A percentile compares a stretch with the other conserved stretches of the same genome.
Conservation (phyloP, 140 eudicot species). For the Erigeron philadelphicus region DNA sequence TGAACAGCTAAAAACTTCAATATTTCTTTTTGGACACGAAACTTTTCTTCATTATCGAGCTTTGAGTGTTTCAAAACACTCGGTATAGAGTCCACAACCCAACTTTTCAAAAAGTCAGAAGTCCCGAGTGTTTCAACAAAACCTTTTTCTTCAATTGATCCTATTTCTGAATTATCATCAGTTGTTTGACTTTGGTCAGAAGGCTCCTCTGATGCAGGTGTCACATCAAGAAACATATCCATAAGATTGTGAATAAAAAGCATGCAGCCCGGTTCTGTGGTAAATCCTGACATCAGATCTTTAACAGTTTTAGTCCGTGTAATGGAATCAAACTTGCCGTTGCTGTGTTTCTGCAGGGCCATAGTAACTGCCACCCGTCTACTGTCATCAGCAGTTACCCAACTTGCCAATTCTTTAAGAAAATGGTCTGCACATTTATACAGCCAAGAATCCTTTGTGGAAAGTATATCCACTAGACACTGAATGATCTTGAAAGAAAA, state of each 20-base stretch:
- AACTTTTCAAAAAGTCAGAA: conserved; percentile 63
- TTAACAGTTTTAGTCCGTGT: conserved; percentile 77
- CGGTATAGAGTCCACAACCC: conserved; percentile 85
- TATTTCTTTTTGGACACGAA: conserved; percentile 72
- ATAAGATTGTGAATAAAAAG: conserved; percentile 63
- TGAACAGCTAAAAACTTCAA: conserved; percentile 92
- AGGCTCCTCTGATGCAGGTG: conserved; percentile 70
- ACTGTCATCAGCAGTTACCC: conserved; percentile 66
- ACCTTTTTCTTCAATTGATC: conserved; percentile 72
- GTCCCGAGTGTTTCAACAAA: conserved; percentile 41
- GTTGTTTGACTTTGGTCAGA: conserved; percentile 97
- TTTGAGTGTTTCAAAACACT: conserved; percentile 55
- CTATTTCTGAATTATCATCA: conserved; percentile 88
- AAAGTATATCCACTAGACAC: conserved; percentile 77
- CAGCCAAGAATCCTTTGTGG: conserved; percentile 82
- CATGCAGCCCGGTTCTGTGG: conserved; percentile 69
- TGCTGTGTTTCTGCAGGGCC: conserved; percentile 80
- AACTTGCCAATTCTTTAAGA: conserved; percentile 53
- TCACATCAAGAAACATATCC: conserved; percentile 80
- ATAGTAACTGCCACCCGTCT: conserved; percentile 69
- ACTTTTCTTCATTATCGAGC: conserved; percentile 65
- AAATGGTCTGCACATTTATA: conserved; percentile 61
- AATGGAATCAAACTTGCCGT: conserved; percentile 69
- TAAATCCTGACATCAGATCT: conserved; percentile 63
- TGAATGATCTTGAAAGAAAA: conserved; percentile 78